Evolutionary conservation across 805 yeast genomes (phyloP).

Genomic region (Vanderwaltozyma yarrowii): DNA sequence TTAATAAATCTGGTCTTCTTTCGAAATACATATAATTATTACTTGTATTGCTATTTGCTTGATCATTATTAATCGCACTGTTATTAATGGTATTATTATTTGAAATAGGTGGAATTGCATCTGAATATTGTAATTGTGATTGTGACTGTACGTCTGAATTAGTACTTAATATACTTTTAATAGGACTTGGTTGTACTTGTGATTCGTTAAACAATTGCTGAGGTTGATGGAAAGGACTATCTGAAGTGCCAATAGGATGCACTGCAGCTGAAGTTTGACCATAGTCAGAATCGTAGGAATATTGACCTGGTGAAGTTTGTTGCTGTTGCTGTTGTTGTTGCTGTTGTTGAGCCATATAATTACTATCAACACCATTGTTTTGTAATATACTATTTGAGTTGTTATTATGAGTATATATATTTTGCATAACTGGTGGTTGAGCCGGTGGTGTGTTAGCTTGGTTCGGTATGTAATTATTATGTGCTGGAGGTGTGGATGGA

Average conservation of each 20-base stretch:
- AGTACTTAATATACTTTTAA: constrained; percentile 14
- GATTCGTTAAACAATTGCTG: constrained; percentile 12
- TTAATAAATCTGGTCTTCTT: constrained; percentile 69
- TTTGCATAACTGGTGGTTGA: constrained; percentile 16
- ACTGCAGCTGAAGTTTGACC: constrained; percentile 3
- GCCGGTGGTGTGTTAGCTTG: constrained; percentile 13
- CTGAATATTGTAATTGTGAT: constrained; percentile 19
- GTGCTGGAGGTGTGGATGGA: constrained; percentile 24
- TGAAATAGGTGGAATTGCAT: constrained; percentile 18
- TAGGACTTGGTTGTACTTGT: constrained; percentile 16
- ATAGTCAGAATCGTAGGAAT: constrained; percentile 21
- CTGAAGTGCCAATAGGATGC: constrained; percentile 11
- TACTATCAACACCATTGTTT: constrained; percentile 3
- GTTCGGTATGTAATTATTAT: constrained; percentile 6
- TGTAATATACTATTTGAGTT: constrained; percentile 20
- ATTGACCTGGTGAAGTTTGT: constrained; percentile 22
- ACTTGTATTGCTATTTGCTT: constrained; percentile 7
- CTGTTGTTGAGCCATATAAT: not conserved
- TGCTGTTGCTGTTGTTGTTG: constrained; percentile 6
- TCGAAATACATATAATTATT: constrained; percentile 60
- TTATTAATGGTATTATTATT: constrained; percentile 24
- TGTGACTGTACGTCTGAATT: constrained; percentile 9
- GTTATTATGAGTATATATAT: constrained; percentile 22
- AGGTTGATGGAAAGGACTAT: constrained; percentile 22
- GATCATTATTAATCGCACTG: constrained; percentile 14